Base-by-base conservation (phyloP, 257 asterid genomes). In the Gentiana straminea region DNA sequence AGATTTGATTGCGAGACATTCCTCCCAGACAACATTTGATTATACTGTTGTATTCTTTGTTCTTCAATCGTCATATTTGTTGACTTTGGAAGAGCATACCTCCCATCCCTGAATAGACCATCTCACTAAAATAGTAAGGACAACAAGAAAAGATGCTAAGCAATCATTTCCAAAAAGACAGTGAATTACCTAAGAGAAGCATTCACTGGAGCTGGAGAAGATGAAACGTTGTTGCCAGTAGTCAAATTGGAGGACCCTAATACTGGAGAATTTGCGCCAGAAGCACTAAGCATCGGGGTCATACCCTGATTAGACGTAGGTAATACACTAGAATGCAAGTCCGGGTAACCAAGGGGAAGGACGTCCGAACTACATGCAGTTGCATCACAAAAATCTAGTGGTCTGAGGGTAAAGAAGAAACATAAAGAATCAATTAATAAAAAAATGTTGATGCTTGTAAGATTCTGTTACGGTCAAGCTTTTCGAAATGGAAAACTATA, bases 371-470 rank as follows among this genome's bases (percentile, higher is more conserved):
- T 80, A 64, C 86, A 50, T 60, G 68, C 24, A 51, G 63, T 73
- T 34, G 85, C 73, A 64, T 86, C 96, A 56, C 87, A 79, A 59
- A 93, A 81, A 68, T 93, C 96, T 74, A 86, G 71, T 71, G 99
- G 99, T 54, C 99, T 92, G 11, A 10, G 10, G 33, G 55, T 56
- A 48, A 46, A 24, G 24, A 41, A 65, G 43, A 24, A 71, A 57
- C 33, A 37, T 13, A 33, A 66, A 45, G 49, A 59, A 58, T 56
- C 59, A 70, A 65, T 54, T 51, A 35, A 52, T 45, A 66, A 34
- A n/a, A 48, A 32, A 49, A 2, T 15, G 5, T 54, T 36, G 13
- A 38, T 8, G 45, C 46, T 9, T 13, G 54, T 24, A 33, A 0
- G n/a, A 43, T 51, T 7, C 49, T 38, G 7, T 13, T 1, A 51